Evolutionary conservation across 306 rosid genomes (phyloP).

Genomic region (Trifolium pratense): DNA sequence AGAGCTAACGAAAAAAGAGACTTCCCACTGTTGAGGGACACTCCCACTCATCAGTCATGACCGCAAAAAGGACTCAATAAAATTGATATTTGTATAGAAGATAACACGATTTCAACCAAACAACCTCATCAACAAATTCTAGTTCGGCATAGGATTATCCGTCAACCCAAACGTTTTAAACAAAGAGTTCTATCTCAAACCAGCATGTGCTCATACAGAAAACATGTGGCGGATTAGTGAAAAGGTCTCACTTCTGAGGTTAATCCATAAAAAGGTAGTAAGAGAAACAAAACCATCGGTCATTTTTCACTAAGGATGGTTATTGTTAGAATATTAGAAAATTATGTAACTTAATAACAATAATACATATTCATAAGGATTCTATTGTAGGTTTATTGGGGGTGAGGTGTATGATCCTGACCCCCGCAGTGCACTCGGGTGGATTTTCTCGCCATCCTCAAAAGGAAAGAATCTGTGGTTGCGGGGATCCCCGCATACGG

Average conservation of each 20-base stretch:
- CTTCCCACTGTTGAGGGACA: conserved; percentile 20
- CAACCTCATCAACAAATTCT: background rate
- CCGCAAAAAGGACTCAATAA: conserved; percentile 29
- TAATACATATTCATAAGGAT: background rate
- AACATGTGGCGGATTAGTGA: background rate
- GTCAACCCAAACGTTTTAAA: background rate
- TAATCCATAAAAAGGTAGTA: conserved; percentile 9
- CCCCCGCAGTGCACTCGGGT: background rate
- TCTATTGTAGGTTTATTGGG: background rate
- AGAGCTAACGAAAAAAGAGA: conserved; percentile 2
- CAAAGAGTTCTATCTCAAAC: conserved; percentile 10
- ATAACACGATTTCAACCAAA: conserved; percentile 25
- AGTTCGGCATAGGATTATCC: background rate
- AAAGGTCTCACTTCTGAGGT: background rate
- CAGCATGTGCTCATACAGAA: background rate
- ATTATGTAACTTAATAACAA: background rate
- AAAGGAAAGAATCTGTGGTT: background rate
- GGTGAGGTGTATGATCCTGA: background rate
- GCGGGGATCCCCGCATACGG: background rate
- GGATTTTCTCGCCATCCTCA: background rate
- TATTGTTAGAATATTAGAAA: too few relatives aligned
- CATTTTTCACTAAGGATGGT: too few relatives aligned
- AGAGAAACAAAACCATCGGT: too few relatives aligned
- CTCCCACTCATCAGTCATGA: background rate
- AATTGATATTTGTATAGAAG: background rate